Conservation (phyloP, 2,329 filamentous ascomycete genomes). For the Aureobasidium sp. region DNA sequence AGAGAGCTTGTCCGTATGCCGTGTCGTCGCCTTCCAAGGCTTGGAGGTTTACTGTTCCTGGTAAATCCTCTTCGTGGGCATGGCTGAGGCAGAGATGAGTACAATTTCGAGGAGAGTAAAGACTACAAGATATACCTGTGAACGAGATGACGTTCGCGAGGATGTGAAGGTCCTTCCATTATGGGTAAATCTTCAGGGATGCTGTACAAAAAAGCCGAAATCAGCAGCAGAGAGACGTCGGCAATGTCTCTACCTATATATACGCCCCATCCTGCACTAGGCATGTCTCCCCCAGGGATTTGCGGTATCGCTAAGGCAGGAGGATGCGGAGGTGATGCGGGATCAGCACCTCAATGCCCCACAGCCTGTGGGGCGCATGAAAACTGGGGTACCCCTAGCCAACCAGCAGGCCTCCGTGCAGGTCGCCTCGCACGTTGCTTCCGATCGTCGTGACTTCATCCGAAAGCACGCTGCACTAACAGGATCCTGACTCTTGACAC, state of each 20-base stretch:
- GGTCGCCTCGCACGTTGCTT: neutral
- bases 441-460: neutral
- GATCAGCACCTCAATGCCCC: neutral
- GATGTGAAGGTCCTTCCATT: constrained; percentile 1
- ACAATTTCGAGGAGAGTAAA: neutral
- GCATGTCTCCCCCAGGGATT: neutral
- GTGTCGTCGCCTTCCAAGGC: constrained; percentile 51
- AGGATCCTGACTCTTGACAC: neutral
- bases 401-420: neutral
- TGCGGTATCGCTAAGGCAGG: neutral
- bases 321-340: constrained; percentile 2
- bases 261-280: neutral
- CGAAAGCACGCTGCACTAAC: neutral
- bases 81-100: constrained; percentile 33
- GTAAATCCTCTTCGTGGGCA: constrained; percentile 48
- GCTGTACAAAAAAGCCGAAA: neutral
- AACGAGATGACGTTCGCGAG: neutral
- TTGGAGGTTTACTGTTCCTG: constrained; percentile 49
- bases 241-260: neutral
- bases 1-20: constrained; percentile 52
- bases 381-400: neutral
- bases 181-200: neutral
- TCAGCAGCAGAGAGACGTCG: neutral
- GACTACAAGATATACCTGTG: constrained; percentile 1
- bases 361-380: neutral